Base-by-base conservation (phyloP, 75 land plant genomes). In the Selaginella tamariscina region DNA sequence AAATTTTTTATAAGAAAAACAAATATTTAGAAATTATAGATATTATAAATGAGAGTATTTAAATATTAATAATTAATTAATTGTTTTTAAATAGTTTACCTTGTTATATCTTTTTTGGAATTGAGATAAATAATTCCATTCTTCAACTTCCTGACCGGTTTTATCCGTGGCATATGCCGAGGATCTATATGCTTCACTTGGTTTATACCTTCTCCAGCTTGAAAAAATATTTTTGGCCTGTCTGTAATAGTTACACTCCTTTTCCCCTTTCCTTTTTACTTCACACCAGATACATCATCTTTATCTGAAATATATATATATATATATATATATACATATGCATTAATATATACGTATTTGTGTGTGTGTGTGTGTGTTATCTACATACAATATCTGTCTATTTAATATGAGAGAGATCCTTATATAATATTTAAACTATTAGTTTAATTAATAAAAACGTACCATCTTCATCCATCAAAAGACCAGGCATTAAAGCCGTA, bases 121-220 rank as follows among this genome's bases (percentile, higher is more conserved):
- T 29, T 72, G 71, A 30, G 70, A 33, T 32, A 77, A 31, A 24
- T 77, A 77, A 32, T 63, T 57, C 29, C 63, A 39, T 30, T 77
- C 78, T 67, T 66, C 70, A 29, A 77, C 78, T 49, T 72, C 78
- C 8, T 60, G 33, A 22, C 78, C 75, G 13, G 54, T n/a, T 22
- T 72, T 69, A 77, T 77, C 75, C 0, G 60, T 27, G 32, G 65
- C 75, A 62, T 72, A 84, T 90, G 81, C 57, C 78, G 67, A 32
- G 99, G 97, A 11, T 80, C 81, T 15, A 90, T 83, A 74, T 83
- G 87, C 55, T 66, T 79, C 13, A 85, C 77, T 32, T 27, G 22
- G 26, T 13, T 72, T 21, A 23, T 31, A 30, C 32, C 0, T 15
- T 24, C 2, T 2, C 20, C 32, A 22, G 69, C 67, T 31, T 72